Evolutionary conservation across 352 stramenopile species (phyloP).

Genomic region (Globisporangium cystogenes): DNA sequence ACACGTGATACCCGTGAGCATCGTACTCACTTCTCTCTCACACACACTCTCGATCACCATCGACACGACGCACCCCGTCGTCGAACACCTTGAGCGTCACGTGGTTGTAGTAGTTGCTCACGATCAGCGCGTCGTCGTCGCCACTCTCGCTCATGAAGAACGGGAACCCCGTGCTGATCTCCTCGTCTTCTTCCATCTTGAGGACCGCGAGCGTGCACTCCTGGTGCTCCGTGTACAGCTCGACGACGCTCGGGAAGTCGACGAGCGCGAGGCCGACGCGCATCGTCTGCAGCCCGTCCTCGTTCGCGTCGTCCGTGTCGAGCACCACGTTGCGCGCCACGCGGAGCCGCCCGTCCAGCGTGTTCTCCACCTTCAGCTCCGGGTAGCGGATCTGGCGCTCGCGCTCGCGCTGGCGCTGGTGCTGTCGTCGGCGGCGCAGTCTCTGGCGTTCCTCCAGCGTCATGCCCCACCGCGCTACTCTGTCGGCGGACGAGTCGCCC

Average conservation of each 20-base stretch:
- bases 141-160: slow-evolving; percentile 69
- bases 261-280: slow-evolving; percentile 52
- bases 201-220: slow-evolving; percentile 59
- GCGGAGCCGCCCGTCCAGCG: slow-evolving; percentile 37
- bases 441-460: no score
- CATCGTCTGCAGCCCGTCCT: slow-evolving; percentile 60
- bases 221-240: slow-evolving; percentile 64
- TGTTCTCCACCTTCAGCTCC: slow-evolving; percentile 46
- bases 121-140: slow-evolving; percentile 60
- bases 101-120: slow-evolving; percentile 60
- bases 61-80: slow-evolving; percentile 28
- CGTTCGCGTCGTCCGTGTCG: slow-evolving; percentile 60
- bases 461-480: not conserved
- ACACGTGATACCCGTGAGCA: slow-evolving; percentile 2
- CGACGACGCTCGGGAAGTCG: slow-evolving; percentile 68
- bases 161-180: slow-evolving; percentile 39
- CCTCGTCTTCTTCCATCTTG: slow-evolving; percentile 80
- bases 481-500: not conserved
- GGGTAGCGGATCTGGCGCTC: slow-evolving; percentile 27
- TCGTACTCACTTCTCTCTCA: not conserved
- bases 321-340: slow-evolving; percentile 58
- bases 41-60: not conserved
- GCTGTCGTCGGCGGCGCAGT: not conserved
- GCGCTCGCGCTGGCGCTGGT: not conserved
- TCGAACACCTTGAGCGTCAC: slow-evolving; percentile 50